These are phyloP conservation scores for Nemophila menziesii DNA, from an alignment of 257 asterid genomes.

Conservation along the genomic window DNA sequence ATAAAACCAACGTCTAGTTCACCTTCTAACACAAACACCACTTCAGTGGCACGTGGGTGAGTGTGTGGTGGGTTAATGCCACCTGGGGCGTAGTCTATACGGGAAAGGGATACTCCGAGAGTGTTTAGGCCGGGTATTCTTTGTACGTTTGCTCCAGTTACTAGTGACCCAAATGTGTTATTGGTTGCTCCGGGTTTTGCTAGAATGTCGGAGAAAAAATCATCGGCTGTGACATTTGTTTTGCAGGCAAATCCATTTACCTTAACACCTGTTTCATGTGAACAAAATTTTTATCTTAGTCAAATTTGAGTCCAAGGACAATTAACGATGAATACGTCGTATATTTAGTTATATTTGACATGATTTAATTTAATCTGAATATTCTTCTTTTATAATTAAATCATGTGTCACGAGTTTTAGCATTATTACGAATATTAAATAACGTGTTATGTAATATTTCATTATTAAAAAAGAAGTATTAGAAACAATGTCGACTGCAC, in stretches of 20 bases:
- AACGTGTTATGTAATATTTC: too few relatives aligned
- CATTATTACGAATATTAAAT: too few relatives aligned
- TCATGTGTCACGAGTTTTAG: too few relatives aligned
- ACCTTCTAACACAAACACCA: conserved; percentile 39
- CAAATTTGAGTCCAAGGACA: too few relatives aligned
- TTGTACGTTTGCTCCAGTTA: conserved; percentile 47
- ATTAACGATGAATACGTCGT: not conserved
- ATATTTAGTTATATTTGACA: too few relatives aligned
- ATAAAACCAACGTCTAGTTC: conserved; percentile 52
- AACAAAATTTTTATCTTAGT: not conserved
- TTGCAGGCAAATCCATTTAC: conserved; percentile 49
- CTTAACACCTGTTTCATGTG: conserved; percentile 24
- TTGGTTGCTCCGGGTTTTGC: conserved; percentile 38
- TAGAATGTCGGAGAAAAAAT: conserved; percentile 39
- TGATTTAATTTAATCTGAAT: too few relatives aligned
- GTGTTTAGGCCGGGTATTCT: conserved; percentile 67
- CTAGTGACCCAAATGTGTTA: conserved; percentile 34
- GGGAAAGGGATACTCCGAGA: conserved; percentile 50
- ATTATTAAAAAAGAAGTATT: too few relatives aligned
- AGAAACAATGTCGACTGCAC: too few relatives aligned
- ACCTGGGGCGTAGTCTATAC: conserved; percentile 39
- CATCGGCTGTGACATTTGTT: conserved; percentile 37
- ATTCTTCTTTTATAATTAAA: too few relatives aligned
- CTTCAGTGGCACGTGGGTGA: conserved; percentile 69
- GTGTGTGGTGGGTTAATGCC: conserved; percentile 61